Evolutionary conservation across 1,139 yeast species (phyloP), one percentile per base, ranked within the genome.

Genomic region (Saccharomycopsis phalli): DNA sequence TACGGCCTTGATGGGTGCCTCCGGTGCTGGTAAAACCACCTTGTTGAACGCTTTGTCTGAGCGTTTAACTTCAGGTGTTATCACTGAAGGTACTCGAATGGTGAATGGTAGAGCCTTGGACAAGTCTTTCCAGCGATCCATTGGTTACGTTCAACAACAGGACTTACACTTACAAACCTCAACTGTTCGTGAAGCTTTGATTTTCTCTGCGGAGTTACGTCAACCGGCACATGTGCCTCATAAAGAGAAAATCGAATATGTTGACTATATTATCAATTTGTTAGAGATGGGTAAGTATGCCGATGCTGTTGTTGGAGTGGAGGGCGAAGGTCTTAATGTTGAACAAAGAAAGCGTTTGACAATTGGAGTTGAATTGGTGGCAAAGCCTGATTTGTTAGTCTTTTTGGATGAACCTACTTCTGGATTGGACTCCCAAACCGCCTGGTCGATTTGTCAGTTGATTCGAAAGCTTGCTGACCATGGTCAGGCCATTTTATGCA

Each of bases 321-420:
- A 84, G 34, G 94, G 94, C 60, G 78, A 72, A 62, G 80, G 79
- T 51, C 64, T 82, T 50, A 82, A 82, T 57, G 93, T 82, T 49
- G 94, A 83, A 59, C 94, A 82, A 61, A 74, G 94, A 54, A 83
- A 83, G 66, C 74, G 93, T 57, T 67, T 83, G 51, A 81, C 94
- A 16, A 78, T 81, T 56, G 88, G 94, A 50, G 93, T 86, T 45
- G 95, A 86, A 55, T 65, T 86, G 45, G 93, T 86, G 34, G 94
- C 95, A 19, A 83, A 81, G 57, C 95, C 95, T 4, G 78, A 80
- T 49, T 66, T 86, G 44, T 65, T 86, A 48, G 65, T 86, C 43
- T 86, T 86, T 61, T 69, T 86, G 54, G 95, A 86, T 62, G 95
- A 86, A 58, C 95, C 95, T 7, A 86, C 95, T 18, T 84, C 95